phyloP scores from a whole-genome alignment of 768 basidiomycete species.

The Rubroboletus pulcherrimus region DNA sequence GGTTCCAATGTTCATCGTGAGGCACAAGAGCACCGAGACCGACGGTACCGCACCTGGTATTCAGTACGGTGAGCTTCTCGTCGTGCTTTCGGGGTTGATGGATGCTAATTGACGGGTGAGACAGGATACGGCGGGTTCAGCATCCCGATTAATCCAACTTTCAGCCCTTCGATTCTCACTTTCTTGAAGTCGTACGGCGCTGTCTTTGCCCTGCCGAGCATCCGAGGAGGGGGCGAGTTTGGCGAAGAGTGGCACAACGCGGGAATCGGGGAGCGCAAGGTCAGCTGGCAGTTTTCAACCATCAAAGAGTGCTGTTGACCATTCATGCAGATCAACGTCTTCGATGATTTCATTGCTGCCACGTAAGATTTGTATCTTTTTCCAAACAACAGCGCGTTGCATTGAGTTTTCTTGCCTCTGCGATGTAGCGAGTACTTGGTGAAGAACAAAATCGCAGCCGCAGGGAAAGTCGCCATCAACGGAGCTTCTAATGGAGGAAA shows the following conservation, averaged over 20 bases:
- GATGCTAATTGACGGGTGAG: background rate
- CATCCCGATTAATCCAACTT: conserved; percentile 67
- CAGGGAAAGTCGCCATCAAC: conserved; percentile 70
- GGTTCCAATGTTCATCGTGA: conserved; percentile 83
- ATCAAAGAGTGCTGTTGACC: conserved; percentile 2
- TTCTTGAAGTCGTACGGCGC: conserved; percentile 70
- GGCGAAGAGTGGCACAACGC: conserved; percentile 83
- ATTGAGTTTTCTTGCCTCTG: background rate
- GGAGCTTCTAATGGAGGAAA: conserved; percentile 81
- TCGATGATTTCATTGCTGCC: conserved; percentile 80
- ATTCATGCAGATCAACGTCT: conserved; percentile 56
- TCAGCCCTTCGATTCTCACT: conserved; percentile 67
- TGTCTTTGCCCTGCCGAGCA: conserved; percentile 56
- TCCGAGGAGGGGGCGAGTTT: conserved; percentile 73
- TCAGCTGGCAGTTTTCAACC: conserved; percentile 22
- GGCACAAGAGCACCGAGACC: conserved; percentile 62
- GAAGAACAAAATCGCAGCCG: conserved; percentile 63
- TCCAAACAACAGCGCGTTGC: background rate
- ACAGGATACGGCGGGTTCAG: conserved; percentile 81
- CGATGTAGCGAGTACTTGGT: conserved; percentile 60
- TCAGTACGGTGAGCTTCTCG: conserved; percentile 57
- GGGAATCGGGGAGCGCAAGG: conserved; percentile 69
- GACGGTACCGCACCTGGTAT: conserved; percentile 76
- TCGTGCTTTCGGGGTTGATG: background rate
- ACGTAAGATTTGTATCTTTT: conserved; percentile 44